Percentiles rank a stretch among this genome's conserved stretches.
These are phyloP conservation scores for Euphorbia pulcherrima DNA, from an alignment of 345 rosid species.

Conservation along the genomic window DNA sequence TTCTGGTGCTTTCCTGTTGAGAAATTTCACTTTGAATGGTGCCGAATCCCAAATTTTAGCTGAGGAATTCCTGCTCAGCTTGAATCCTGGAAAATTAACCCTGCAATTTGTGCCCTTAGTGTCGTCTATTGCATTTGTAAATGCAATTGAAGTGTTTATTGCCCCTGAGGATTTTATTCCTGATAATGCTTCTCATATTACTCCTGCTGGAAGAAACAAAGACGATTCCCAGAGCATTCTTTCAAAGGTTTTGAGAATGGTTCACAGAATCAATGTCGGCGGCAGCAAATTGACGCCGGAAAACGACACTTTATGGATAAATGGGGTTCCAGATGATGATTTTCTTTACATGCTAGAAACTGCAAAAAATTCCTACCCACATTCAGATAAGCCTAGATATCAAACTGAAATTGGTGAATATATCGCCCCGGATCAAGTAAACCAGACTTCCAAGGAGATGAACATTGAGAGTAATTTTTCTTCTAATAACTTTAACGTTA, in stretches of 20 bases:
- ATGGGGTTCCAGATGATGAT: conserved; percentile 39
- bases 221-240: conserved; percentile 8
- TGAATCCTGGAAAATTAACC: too few relatives aligned
- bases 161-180: conserved; percentile 29
- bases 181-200: conserved; percentile 8
- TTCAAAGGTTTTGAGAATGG: conserved; percentile 27
- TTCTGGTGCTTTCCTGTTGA: conserved; percentile 7
- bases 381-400: conserved; percentile 15
- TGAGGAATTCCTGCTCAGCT: conserved; percentile 10
- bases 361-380: too few relatives aligned
- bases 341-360: conserved; percentile 19
- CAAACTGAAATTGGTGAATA: background rate
- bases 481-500: conserved; percentile 22
- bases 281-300: conserved; percentile 26
- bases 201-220: background rate
- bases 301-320: conserved; percentile 37
- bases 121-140: conserved; percentile 50
- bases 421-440: conserved; percentile 43
- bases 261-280: conserved; percentile 46
- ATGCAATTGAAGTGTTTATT: conserved; percentile 60
- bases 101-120: too few relatives aligned
- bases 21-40: conserved; percentile 2
- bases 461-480: background rate
- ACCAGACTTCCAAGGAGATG: conserved; percentile 39
- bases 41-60: background rate